Percentiles rank a stretch among this genome's conserved stretches.
phyloP scores from a whole-genome alignment of 352 stramenopile species.

The Phytophthora pluvialis region DNA sequence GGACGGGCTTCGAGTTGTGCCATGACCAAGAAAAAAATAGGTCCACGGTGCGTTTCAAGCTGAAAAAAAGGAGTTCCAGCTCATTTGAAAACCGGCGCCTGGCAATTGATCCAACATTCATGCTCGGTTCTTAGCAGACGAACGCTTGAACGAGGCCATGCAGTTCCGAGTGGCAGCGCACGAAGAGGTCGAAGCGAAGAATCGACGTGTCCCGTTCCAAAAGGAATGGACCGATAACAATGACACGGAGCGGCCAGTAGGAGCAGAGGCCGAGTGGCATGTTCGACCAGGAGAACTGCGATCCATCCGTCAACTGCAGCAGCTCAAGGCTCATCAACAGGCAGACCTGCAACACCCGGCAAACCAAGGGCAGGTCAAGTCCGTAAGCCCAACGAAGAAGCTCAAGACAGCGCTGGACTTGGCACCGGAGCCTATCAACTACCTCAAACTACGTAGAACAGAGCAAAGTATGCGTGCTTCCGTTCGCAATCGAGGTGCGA shows the following conservation, averaged over 20 bases:
- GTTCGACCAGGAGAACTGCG: constrained; percentile 37
- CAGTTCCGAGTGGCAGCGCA: constrained; percentile 22
- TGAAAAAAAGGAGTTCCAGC: background rate
- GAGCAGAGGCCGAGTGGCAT: constrained; percentile 10
- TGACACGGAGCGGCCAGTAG: background rate
- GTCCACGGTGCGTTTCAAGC: constrained; percentile 29
- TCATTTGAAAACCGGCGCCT: constrained; percentile 17
- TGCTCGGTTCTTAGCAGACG: constrained; percentile 13
- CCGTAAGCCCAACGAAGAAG: constrained; percentile 16
- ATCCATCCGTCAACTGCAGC: constrained; percentile 32
- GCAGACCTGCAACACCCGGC: background rate
- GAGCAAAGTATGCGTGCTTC: constrained; percentile 58
- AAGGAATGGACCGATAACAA: constrained; percentile 20
- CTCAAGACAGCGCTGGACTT: constrained; percentile 19
- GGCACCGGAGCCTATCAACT: constrained; percentile 61
- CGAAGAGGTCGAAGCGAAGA: constrained; percentile 6
- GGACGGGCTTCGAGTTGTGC: background rate
- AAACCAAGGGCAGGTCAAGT: constrained; percentile 21
- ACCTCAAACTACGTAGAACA: constrained; percentile 67
- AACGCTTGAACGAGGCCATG: constrained; percentile 16
- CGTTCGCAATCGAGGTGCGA: constrained; percentile 50
- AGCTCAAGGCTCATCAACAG: constrained; percentile 19
- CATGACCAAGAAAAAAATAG: constrained; percentile 32
- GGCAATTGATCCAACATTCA: constrained; percentile 13
- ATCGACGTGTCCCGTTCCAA: constrained; percentile 1